A percentile compares a stretch with the other conserved stretches of the same genome.
Conservation (phyloP, 2,329 filamentous ascomycete genomes). For the Immersiporthe knoxdaviesiana region DNA sequence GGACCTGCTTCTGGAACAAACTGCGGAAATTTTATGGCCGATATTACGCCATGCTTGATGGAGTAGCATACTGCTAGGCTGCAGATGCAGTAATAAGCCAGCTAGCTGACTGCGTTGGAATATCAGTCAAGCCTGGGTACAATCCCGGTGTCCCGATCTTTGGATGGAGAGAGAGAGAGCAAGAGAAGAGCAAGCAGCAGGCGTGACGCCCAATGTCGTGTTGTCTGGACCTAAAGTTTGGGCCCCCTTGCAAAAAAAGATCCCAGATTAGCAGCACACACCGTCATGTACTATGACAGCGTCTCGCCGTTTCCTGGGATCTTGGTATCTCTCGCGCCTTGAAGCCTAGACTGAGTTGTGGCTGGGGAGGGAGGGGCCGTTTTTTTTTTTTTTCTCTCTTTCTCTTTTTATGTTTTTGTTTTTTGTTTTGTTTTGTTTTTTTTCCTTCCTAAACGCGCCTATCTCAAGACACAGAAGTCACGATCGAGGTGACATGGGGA, state of each 20-base stretch:
- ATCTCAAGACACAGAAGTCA: slow-evolving; percentile 23
- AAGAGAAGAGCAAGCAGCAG: not conserved
- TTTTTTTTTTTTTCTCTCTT: too few relatives aligned
- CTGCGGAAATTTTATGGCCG: slow-evolving; percentile 23
- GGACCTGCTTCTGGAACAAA: not conserved
- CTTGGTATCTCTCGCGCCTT: not conserved
- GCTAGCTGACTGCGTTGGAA: slow-evolving; percentile 40
- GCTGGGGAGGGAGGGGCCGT: too few relatives aligned
- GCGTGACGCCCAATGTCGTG: not conserved
- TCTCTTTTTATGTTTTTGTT: not conserved
- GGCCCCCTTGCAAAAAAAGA: not conserved
- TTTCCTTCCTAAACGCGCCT: slow-evolving; percentile 12
- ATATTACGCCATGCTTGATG: slow-evolving; percentile 37
- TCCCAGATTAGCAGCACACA: not conserved
- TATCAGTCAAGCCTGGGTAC: slow-evolving; percentile 2
- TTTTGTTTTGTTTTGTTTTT: not conserved
- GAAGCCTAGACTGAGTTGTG: not conserved
- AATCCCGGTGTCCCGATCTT: not conserved
- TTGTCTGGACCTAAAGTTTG: not conserved
- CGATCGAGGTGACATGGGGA: slow-evolving; percentile 20
- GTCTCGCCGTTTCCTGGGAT: not conserved
- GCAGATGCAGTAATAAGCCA: slow-evolving; percentile 43
- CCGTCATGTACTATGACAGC: too few relatives aligned
- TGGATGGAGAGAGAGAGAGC: not conserved
- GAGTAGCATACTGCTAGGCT: slow-evolving; percentile 35